Evolutionary conservation across 176 grass and related monocot genomes (phyloP).

Genomic region (Echinochloa phyllopogon): DNA sequence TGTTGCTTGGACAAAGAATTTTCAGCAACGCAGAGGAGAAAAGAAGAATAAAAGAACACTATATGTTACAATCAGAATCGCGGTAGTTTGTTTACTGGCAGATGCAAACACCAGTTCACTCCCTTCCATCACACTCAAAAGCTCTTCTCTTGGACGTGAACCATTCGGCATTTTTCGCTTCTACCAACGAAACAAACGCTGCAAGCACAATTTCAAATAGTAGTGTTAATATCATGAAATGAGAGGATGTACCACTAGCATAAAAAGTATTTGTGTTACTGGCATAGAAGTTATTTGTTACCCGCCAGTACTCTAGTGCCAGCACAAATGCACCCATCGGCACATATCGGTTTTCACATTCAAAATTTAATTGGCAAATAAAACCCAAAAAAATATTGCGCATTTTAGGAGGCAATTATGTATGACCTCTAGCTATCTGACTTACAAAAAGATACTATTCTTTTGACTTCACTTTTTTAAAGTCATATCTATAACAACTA

Average conservation of each 20-base stretch:
- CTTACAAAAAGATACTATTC: no score
- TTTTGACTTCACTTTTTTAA: no score
- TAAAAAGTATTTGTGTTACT: no score
- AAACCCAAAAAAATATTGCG: no score
- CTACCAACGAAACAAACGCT: conserved; percentile 73
- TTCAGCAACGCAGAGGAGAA: conserved; percentile 4
- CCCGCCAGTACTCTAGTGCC: no score
- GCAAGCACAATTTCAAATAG: conserved; percentile 35
- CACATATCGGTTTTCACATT: no score
- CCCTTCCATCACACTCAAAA: conserved; percentile 33
- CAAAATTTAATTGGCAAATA: no score
- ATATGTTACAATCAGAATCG: conserved; percentile 40
- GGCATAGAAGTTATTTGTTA: no score
- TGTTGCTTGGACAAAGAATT: conserved; percentile 45
- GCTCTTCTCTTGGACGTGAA: conserved; percentile 21
- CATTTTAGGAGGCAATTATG: no score
- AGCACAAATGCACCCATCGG: no score
- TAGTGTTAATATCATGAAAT: conserved; percentile 23
- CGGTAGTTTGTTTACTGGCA: conserved; percentile 19
- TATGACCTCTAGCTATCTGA: no score
- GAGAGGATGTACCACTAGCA: neutral
- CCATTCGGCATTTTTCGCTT: neutral
- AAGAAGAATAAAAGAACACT: conserved; percentile 38
- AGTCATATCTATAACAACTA: no score
- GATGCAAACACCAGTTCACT: conserved; percentile 45